Conservation (phyloP, 2,329 filamentous ascomycete species). For the Paecilomyces formosus region DNA sequence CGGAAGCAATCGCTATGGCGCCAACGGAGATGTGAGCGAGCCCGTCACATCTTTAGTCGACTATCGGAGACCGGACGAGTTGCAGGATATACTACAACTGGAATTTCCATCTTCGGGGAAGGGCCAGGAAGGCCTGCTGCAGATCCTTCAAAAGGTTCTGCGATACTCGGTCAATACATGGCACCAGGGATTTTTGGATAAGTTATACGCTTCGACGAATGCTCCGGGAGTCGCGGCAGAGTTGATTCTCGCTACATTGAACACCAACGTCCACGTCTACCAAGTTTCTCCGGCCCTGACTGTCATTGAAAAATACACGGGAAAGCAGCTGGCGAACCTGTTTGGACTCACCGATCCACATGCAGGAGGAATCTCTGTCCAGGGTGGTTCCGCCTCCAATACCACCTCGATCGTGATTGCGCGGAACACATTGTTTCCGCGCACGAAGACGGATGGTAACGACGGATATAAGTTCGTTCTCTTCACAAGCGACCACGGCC, state of each 20-base stretch:
- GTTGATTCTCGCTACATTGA: conserved; percentile 73
- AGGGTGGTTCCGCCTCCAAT: conserved; percentile 80
- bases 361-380: conserved; percentile 65
- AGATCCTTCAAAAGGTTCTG: conserved; percentile 63
- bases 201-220: conserved; percentile 86
- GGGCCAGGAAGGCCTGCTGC: conserved; percentile 67
- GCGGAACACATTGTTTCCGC: conserved; percentile 75
- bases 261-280: conserved; percentile 93
- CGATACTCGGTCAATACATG: conserved; percentile 95
- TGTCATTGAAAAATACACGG: conserved; percentile 78
- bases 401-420: conserved; percentile 78
- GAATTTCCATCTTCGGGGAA: conserved; percentile 49
- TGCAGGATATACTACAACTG: conserved; percentile 47
- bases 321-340: conserved; percentile 61
- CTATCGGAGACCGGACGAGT: conserved; percentile 50
- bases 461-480: conserved; percentile 59
- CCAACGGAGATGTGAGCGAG: conserved; percentile 57
- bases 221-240: conserved; percentile 81
- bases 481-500: conserved; percentile 83
- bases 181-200: conserved; percentile 94
- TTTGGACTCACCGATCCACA: conserved; percentile 67
- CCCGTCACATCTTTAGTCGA: conserved; percentile 58
- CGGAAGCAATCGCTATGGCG: conserved; percentile 25
- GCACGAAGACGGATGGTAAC: conserved; percentile 68
- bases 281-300: conserved; percentile 86